These are phyloP conservation scores for Cucurbita argyrosperma DNA, from an alignment of 306 rosid genomes.

Conservation along the genomic window DNA sequence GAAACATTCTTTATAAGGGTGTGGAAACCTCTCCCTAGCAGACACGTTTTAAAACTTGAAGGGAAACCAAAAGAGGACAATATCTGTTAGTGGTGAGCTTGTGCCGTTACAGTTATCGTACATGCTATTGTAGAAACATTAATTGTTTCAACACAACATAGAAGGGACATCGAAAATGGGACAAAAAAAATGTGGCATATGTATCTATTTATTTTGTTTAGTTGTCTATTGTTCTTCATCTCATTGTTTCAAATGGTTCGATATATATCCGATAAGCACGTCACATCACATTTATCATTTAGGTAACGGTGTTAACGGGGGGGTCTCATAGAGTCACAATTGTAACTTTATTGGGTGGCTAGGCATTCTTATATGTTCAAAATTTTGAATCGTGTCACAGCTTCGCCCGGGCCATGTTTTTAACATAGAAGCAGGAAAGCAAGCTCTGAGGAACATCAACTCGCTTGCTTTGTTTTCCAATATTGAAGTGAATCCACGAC, in stretches of 20 bases:
- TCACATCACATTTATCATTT: neutral
- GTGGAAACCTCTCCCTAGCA: too few species aligned
- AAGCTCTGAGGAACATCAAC: conserved; percentile 81
- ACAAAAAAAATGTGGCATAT: neutral
- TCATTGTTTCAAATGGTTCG: neutral
- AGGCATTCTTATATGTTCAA: conserved; percentile 14
- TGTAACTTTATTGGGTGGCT: neutral
- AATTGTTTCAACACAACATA: neutral
- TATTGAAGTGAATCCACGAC: conserved; percentile 93
- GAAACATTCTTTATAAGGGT: too few species aligned
- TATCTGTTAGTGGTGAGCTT: too few species aligned
- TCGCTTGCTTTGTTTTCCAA: conserved; percentile 84
- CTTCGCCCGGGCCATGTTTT: conserved; percentile 69
- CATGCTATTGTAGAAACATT: neutral
- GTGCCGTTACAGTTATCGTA: neutral
- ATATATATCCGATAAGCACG: neutral
- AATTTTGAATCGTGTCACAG: conserved; percentile 28
- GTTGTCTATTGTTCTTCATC: neutral
- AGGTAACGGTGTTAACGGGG: neutral
- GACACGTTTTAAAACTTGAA: too few species aligned
- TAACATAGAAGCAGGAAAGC: conserved; percentile 95
- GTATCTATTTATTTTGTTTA: neutral
- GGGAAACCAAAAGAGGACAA: too few species aligned
- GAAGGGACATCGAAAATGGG: neutral
- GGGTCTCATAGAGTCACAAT: neutral